These are phyloP conservation scores for Populus deltoides DNA, from an alignment of 345 rosid species.

Conservation along the genomic window DNA sequence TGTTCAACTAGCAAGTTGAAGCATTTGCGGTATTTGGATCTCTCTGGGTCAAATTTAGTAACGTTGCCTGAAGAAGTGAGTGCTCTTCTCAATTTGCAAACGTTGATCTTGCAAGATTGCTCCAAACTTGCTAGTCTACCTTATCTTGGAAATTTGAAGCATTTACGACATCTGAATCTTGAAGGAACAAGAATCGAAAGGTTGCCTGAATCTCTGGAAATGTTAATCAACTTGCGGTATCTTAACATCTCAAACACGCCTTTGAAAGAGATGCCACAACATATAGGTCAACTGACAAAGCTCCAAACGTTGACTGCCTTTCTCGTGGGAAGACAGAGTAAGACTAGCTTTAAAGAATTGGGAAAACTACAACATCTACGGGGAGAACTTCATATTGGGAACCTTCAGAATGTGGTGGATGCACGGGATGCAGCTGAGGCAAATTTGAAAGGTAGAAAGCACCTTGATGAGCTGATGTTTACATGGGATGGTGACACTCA, in stretches of 20 bases:
- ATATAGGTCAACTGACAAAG: neutral
- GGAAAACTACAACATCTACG: too few species aligned
- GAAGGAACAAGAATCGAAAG: neutral
- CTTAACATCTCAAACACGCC: neutral
- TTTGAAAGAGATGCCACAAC: neutral
- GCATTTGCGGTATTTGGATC: constrained; percentile 4
- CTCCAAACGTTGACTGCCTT: neutral
- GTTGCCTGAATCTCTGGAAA: neutral
- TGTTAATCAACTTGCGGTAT: constrained; percentile 8
- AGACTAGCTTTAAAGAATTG: neutral
- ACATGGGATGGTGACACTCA: neutral
- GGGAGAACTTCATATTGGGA: too few species aligned
- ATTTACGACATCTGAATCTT: neutral
- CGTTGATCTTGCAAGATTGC: neutral
- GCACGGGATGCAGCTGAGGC: neutral
- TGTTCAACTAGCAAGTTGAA: neutral
- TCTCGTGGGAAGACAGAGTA: neutral
- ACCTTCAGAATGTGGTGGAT: neutral
- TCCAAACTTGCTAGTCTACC: neutral
- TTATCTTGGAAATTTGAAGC: neutral
- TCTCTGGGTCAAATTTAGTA: neutral
- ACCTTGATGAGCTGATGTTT: neutral
- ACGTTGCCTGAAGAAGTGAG: neutral
- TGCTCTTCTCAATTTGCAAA: neutral
- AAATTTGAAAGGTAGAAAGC: neutral